Conservation (phyloP, 352 stramenopile species). For the Globisporangium camurandrum region DNA sequence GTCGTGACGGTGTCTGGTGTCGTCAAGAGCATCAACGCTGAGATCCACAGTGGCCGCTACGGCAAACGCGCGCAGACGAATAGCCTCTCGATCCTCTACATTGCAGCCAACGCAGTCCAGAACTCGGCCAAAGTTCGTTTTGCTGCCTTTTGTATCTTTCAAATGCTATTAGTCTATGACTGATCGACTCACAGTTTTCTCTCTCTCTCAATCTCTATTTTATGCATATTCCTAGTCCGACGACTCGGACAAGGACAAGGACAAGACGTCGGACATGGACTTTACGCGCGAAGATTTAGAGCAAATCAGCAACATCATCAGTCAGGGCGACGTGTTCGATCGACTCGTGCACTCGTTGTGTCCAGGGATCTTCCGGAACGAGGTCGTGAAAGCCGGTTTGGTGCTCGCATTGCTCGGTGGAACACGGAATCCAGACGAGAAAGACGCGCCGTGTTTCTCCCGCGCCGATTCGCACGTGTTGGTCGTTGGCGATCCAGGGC, state of each 20-base stretch:
- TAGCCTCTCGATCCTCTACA: slow-evolving; percentile 92
- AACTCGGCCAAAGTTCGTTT: slow-evolving; percentile 42
- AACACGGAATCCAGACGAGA: slow-evolving; percentile 64
- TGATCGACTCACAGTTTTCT: neutral
- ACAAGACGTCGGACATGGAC: slow-evolving; percentile 47
- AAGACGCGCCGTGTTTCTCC: slow-evolving; percentile 56
- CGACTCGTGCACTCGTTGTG: slow-evolving; percentile 93
- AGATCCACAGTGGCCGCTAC: slow-evolving; percentile 80
- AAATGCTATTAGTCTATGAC: neutral
- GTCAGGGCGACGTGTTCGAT: slow-evolving; percentile 88
- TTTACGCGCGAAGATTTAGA: slow-evolving; percentile 91
- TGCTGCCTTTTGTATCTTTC: neutral
- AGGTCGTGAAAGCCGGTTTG: slow-evolving; percentile 96
- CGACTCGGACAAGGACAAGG: slow-evolving; percentile 37
- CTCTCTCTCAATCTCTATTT: neutral
- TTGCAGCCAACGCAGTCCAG: slow-evolving; percentile 89
- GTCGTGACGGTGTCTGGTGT: slow-evolving; percentile 90
- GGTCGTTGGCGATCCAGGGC: slow-evolving; percentile 92
- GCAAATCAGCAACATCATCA: slow-evolving; percentile 86
- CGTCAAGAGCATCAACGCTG: slow-evolving; percentile 94
- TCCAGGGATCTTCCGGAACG: slow-evolving; percentile 96
- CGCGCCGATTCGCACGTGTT: slow-evolving; percentile 94
- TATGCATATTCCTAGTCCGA: neutral
- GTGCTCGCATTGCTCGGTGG: slow-evolving; percentile 94
- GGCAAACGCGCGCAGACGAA: slow-evolving; percentile 89